Base-by-base conservation (phyloP, 805 yeast species). In the Candida nemodendra region DNA sequence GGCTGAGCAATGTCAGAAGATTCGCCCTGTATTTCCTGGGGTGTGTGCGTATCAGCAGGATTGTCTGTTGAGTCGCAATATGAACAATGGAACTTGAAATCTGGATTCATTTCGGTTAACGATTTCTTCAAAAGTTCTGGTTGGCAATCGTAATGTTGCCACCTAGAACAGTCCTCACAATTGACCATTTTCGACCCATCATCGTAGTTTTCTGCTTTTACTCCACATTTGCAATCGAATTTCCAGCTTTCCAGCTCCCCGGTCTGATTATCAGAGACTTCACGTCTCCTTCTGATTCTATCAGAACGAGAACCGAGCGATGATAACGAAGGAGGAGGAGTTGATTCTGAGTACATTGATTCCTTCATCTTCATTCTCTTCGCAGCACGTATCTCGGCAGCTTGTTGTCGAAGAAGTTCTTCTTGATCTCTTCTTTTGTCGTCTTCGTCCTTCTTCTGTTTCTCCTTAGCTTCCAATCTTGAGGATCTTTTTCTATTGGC, bases 401-500 rank as follows among this genome's bases (percentile, higher is more conserved):
- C 74, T 27, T 69, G 65, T 33, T 61, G 59, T 34, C 70, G 64
- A 27, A 71, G 64, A 30, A 68, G 65, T 38, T 72, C 71, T 32
- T 69, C 76, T 39, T 73, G 67, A 32, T 68, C 68, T 40, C 67
- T 69, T 21, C 64, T 56, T 33, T 64, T 64, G 35, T 68, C 68
- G 15, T 73, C 76, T 45, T 83, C 87, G 44, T 79, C 84, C 31
- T 56, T 64, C 38, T 57, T 67, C 34, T 64, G 71, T 42, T 61
- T 64, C 44, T 76, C 79, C 51, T 76, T 79, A 14, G 83, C 84
- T 48, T 81, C 85, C 30, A 85, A 59, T 59, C 93, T 71, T 2
- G 88, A 77, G 0, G 91, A 84, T 47, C 87, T 70, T 51, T 85
- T 84, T 51, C 93, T 71, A 39, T 84, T 76, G 4, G 79, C 79